These are phyloP conservation scores for Pseudocercospora musae DNA, from an alignment of 2,329 filamentous ascomycete species.

Conservation along the genomic window DNA sequence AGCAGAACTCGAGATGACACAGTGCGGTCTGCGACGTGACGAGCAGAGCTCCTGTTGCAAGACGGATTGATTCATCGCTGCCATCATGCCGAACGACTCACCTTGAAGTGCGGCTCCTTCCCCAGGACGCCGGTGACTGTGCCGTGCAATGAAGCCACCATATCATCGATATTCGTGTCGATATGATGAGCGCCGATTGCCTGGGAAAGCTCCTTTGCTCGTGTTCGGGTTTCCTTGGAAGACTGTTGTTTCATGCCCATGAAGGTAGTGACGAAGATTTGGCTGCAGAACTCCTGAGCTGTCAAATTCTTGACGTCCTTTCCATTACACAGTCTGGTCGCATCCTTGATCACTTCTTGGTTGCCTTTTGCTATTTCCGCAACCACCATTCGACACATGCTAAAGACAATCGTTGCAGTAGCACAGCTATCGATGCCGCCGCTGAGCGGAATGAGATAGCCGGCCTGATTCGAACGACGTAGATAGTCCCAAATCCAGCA, in stretches of 20 bases:
- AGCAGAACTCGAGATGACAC: too few relatives aligned
- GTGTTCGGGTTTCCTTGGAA: conserved; percentile 62
- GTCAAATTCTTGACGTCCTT: conserved; percentile 48
- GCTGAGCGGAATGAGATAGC: conserved; percentile 56
- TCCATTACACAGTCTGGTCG: conserved; percentile 51
- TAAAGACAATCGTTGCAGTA: conserved; percentile 49
- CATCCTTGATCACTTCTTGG: conserved; percentile 54
- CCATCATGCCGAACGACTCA: not conserved
- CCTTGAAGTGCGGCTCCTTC: conserved; percentile 60
- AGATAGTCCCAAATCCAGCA: conserved; percentile 67
- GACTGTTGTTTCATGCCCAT: conserved; percentile 68
- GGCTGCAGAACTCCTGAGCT: conserved; percentile 58
- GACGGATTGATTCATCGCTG: too few relatives aligned
- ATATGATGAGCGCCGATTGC: conserved; percentile 70
- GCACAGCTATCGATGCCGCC: conserved; percentile 62
- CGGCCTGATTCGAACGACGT: conserved; percentile 50
- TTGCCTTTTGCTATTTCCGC: conserved; percentile 51
- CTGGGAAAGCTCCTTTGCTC: conserved; percentile 59
- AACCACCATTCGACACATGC: conserved; percentile 54
- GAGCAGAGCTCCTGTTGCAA: not conserved
- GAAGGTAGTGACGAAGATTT: conserved; percentile 62
- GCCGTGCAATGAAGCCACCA: conserved; percentile 58
- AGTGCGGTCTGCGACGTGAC: not conserved
- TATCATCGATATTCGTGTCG: conserved; percentile 69
- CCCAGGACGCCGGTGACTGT: conserved; percentile 57